Conservation (phyloP, 352 stramenopile genomes). For the Phytophthora aleatoria region DNA sequence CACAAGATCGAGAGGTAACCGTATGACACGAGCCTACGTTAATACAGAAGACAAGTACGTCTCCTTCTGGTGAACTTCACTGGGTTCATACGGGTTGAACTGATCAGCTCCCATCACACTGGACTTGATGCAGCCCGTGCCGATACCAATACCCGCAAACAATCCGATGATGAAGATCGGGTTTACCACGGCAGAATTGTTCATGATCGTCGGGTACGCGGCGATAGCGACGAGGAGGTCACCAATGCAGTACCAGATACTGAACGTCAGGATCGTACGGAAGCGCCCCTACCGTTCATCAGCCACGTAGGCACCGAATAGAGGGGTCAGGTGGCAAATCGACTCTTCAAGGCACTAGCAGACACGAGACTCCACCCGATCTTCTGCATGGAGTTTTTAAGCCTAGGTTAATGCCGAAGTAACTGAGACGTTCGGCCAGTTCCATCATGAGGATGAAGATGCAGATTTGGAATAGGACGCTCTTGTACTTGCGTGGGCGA, state of each 20-base stretch:
- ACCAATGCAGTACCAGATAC: slow-evolving; percentile 65
- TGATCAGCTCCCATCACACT: slow-evolving; percentile 72
- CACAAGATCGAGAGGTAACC: slow-evolving; percentile 81
- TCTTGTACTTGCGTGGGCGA: slow-evolving; percentile 63
- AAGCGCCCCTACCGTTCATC: slow-evolving; percentile 70
- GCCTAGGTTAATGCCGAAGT: slow-evolving; percentile 88
- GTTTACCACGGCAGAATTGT: slow-evolving; percentile 35
- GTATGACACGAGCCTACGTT: slow-evolving; percentile 84
- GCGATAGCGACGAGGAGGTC: slow-evolving; percentile 67
- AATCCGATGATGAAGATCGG: slow-evolving; percentile 64
- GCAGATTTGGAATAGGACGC: slow-evolving; percentile 60
- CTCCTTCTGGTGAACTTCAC: slow-evolving; percentile 54
- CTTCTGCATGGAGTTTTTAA: slow-evolving; percentile 86
- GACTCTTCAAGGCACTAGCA: slow-evolving; percentile 64
- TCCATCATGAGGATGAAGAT: slow-evolving; percentile 46
- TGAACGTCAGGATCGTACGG: slow-evolving; percentile 62
- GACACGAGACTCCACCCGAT: slow-evolving; percentile 66
- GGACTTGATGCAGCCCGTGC: slow-evolving; percentile 57
- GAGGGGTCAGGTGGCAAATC: slow-evolving; percentile 62
- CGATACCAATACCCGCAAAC: slow-evolving; percentile 56
- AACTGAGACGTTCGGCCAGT: slow-evolving; percentile 44
- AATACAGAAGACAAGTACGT: slow-evolving; percentile 81
- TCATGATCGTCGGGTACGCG: slow-evolving; percentile 55
- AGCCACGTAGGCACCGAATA: slow-evolving; percentile 67
- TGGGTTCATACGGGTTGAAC: slow-evolving; percentile 54